phyloP scores from a whole-genome alignment of 768 basidiomycete genomes.

The Lentinula sp. region DNA sequence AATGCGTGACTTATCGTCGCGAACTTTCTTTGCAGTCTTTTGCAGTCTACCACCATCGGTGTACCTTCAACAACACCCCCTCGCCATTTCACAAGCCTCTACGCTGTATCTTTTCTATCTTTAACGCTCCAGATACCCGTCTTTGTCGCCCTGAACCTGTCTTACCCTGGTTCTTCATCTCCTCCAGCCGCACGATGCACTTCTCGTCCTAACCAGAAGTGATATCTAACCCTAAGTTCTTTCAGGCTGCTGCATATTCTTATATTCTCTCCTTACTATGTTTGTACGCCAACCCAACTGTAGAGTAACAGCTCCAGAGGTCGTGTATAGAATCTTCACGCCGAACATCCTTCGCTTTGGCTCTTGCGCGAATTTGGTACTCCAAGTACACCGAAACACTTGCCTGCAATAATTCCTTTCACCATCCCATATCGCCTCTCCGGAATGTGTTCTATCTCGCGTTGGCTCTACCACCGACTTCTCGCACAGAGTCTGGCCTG shows the following conservation, averaged over 20 bases:
- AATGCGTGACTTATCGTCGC: not conserved
- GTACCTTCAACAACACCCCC: not conserved
- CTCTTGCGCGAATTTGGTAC: not conserved
- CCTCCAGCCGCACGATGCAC: slow-evolving; percentile 6
- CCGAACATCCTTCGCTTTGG: not conserved
- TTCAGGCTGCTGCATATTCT: not conserved
- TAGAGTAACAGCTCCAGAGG: not conserved
- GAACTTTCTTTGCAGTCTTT: not conserved
- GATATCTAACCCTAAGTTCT: slow-evolving; percentile 8
- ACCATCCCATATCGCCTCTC: not conserved
- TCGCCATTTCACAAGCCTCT: not conserved
- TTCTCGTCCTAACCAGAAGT: not conserved
- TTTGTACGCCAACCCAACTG: not conserved
- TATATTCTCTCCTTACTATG: not conserved
- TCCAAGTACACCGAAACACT: not conserved
- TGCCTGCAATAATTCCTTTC: not conserved
- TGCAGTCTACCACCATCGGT: slow-evolving; percentile 1
- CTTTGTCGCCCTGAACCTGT: not conserved
- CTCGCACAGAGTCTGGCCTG: not conserved
- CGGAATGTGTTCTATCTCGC: not conserved
- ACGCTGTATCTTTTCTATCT: not conserved
- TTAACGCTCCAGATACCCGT: not conserved
- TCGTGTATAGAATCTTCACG: not conserved
- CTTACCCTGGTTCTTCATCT: slow-evolving; percentile 1
- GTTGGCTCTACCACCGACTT: not conserved